These are phyloP conservation scores for Jatropha multifida DNA, from an alignment of 441 rosid genomes.

Conservation along the genomic window DNA sequence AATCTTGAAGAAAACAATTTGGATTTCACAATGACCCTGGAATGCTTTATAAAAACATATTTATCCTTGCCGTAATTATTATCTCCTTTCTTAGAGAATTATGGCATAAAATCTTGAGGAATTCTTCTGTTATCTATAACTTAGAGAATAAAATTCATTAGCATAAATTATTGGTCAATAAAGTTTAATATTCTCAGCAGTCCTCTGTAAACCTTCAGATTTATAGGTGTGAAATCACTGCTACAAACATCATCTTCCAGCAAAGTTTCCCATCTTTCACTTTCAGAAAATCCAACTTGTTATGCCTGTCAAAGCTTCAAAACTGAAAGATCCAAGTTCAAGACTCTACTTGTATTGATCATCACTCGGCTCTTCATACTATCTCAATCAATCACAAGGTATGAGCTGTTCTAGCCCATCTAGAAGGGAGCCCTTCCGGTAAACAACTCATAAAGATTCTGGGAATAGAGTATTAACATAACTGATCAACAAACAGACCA, in stretches of 20 bases:
- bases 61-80: neutral
- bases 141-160: neutral
- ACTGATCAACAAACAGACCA: neutral
- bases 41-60: neutral
- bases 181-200: neutral
- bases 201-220: neutral
- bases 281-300: neutral
- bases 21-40: neutral
- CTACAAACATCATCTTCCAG: slow-evolving; percentile 1
- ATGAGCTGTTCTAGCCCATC: neutral
- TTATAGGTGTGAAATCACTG: neutral
- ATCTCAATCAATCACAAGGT: slow-evolving; percentile 1
- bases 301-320: neutral
- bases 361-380: neutral
- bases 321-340: neutral
- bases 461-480: neutral
- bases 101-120: neutral
- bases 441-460: neutral
- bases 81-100: neutral
- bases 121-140: neutral
- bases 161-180: neutral
- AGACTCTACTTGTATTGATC: neutral
- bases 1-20: neutral
- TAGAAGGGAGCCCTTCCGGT: neutral
- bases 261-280: neutral